Evolutionary conservation across 179 eudicot species (phyloP).

Genomic region (Beta macrorhiza): DNA sequence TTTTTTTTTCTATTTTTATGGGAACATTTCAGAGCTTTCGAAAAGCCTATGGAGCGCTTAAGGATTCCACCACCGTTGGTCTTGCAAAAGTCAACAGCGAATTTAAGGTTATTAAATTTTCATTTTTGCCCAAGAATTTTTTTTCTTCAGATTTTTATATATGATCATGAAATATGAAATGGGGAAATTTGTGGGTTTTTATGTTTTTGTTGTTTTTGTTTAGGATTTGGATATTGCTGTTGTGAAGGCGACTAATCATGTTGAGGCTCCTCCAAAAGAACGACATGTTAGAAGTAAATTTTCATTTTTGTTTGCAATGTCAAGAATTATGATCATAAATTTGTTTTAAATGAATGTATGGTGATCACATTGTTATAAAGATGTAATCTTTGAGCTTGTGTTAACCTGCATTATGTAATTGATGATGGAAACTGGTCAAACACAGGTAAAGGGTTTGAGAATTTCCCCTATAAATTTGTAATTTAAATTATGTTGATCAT

Average conservation of each 20-base stretch:
- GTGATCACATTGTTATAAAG: background rate
- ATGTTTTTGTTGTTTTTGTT: constrained; percentile 11
- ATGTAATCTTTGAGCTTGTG: constrained; percentile 12
- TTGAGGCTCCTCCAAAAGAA: constrained; percentile 84
- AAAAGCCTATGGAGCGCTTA: constrained; percentile 91
- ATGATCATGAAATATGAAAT: constrained; percentile 7
- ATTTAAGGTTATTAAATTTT: constrained; percentile 51
- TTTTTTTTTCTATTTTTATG: constrained; percentile 24
- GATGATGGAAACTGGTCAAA: constrained; percentile 6
- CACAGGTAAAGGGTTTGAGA: background rate
- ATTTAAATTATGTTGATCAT: too few relatives aligned
- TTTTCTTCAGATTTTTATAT: background rate
- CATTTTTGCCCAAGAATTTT: background rate
- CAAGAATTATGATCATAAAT: background rate
- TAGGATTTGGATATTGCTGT: constrained; percentile 88
- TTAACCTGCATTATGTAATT: background rate
- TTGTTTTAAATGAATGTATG: background rate
- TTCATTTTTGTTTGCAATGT: background rate
- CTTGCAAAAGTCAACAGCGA: constrained; percentile 97
- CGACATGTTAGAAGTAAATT: constrained; percentile 81
- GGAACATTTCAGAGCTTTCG: constrained; percentile 67
- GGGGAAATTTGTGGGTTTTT: background rate
- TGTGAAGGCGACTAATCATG: constrained; percentile 92
- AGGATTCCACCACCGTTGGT: constrained; percentile 92
- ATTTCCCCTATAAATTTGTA: too few relatives aligned